These are phyloP conservation scores for Crithidia thermophila DNA, from an alignment of 208 protist genomes.

Conservation along the genomic window DNA sequence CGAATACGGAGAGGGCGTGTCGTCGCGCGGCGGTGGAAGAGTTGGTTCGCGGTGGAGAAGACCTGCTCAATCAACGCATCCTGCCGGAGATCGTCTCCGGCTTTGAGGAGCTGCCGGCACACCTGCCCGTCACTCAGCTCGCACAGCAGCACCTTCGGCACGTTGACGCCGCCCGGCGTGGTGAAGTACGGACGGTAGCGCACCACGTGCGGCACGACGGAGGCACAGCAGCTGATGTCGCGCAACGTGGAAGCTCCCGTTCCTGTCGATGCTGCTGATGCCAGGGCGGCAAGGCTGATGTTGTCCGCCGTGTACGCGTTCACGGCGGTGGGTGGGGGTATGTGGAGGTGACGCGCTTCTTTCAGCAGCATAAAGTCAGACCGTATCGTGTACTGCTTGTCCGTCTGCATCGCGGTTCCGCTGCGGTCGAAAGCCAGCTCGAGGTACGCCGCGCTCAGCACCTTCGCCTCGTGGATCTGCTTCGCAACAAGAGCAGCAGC, in stretches of 20 bases:
- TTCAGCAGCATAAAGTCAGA: slow-evolving; percentile 39
- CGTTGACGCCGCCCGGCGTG: slow-evolving; percentile 93
- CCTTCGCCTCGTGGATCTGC: slow-evolving; percentile 48
- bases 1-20: slow-evolving; percentile 57
- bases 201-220: slow-evolving; percentile 35
- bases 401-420: slow-evolving; percentile 6
- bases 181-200: slow-evolving; percentile 72
- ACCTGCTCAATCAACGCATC: slow-evolving; percentile 97
- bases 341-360: slow-evolving; percentile 31
- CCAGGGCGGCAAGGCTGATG: too few relatives aligned
- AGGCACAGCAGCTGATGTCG: too few relatives aligned
- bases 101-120: slow-evolving; percentile 91
- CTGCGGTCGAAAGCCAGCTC: slow-evolving; percentile 69
- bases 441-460: slow-evolving; percentile 78
- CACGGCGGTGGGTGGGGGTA: slow-evolving; percentile 50
- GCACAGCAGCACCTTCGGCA: slow-evolving; percentile 93
- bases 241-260: too few relatives aligned
- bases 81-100: slow-evolving; percentile 95
- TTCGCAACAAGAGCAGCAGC: not conserved
- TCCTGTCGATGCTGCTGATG: too few relatives aligned
- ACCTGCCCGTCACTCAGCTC: slow-evolving; percentile 75
- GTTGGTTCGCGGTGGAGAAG: slow-evolving; percentile 87
- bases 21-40: slow-evolving; percentile 38
- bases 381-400: slow-evolving; percentile 36
- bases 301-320: too few relatives aligned